Conservation (phyloP, 495 filamentous ascomycete genomes). For the Talaromyces nanjingensis region DNA sequence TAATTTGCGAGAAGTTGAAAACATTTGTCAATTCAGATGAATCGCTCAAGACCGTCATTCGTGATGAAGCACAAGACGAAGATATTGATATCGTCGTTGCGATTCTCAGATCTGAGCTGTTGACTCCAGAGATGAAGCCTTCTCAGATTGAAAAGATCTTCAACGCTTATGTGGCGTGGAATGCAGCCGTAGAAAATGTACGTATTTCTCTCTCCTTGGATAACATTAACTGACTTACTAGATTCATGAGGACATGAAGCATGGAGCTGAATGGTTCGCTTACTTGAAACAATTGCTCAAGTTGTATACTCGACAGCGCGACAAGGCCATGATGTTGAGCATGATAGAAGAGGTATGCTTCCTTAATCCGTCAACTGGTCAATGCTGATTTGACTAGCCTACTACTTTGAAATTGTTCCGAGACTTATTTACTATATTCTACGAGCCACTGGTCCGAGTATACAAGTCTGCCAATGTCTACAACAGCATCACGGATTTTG, state of each 20-base stretch:
- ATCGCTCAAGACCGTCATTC: constrained; percentile 61
- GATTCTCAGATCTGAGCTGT: constrained; percentile 66
- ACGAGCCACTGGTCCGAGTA: constrained; percentile 90
- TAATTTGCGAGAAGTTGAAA: constrained; percentile 78
- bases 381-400: constrained; percentile 32
- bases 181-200: constrained; percentile 84
- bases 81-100: constrained; percentile 75
- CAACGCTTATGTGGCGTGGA: constrained; percentile 97
- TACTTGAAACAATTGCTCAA: constrained; percentile 93
- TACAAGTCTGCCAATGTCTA: constrained; percentile 99
- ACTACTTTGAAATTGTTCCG: constrained; percentile 88
- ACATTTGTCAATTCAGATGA: constrained; percentile 69
- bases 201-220: constrained; percentile 12
- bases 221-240: constrained; percentile 12
- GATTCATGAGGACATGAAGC: constrained; percentile 73
- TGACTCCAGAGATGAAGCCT: constrained; percentile 59
- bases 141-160: constrained; percentile 77
- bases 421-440: constrained; percentile 97
- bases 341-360: constrained; percentile 72
- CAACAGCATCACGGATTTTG: constrained; percentile 92
- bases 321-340: constrained; percentile 94
- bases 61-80: constrained; percentile 62
- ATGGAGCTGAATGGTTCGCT: constrained; percentile 84
- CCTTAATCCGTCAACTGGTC: neutral
- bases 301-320: constrained; percentile 80